A percentile compares a stretch with the other conserved stretches of the same genome.
Evolutionary conservation across 495 filamentous ascomycete genomes (phyloP).

Genomic region (Trichoderma erinaceum): DNA sequence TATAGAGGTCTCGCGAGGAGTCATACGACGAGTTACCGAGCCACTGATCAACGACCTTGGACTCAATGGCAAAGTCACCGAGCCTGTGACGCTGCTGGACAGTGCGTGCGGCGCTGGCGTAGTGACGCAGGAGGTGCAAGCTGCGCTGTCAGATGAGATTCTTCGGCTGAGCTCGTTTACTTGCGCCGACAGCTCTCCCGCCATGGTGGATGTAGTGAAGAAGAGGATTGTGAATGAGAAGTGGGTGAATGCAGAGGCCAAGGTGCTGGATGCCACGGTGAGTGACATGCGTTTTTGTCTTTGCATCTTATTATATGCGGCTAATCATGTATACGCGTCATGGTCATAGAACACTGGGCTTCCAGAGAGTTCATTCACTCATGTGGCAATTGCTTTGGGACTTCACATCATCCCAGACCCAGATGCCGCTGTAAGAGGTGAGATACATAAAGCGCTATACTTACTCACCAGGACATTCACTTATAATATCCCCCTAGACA

Average conservation of each 20-base stretch:
- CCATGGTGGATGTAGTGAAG: slow-evolving; percentile 26
- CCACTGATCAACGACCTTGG: slow-evolving; percentile 33
- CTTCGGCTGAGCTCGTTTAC: slow-evolving; percentile 34
- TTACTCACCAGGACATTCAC: not conserved
- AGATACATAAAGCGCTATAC: not conserved
- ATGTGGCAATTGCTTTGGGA: slow-evolving; percentile 38
- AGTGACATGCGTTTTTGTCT: not conserved
- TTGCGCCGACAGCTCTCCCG: slow-evolving; percentile 33
- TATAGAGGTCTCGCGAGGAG: slow-evolving; percentile 26
- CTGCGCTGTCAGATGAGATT: slow-evolving; percentile 23
- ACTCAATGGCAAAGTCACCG: slow-evolving; percentile 23
- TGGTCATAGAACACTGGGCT: slow-evolving; percentile 31
- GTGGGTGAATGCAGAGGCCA: slow-evolving; percentile 32
- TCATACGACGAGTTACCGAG: slow-evolving; percentile 30
- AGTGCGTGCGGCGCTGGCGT: slow-evolving; percentile 38
- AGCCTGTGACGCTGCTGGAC: slow-evolving; percentile 35
- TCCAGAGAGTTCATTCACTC: slow-evolving; percentile 28
- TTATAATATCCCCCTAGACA: slow-evolving; percentile 25
- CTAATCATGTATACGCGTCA: not conserved
- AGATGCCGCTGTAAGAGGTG: slow-evolving; percentile 34
- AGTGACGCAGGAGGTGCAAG: slow-evolving; percentile 31
- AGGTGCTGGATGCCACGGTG: slow-evolving; percentile 35
- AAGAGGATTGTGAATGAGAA: slow-evolving; percentile 23
- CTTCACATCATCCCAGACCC: slow-evolving; percentile 39
- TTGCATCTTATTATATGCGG: not conserved